Base-by-base conservation (phyloP, 2,329 filamentous ascomycete genomes). In the Davidsoniella eucalypti region DNA sequence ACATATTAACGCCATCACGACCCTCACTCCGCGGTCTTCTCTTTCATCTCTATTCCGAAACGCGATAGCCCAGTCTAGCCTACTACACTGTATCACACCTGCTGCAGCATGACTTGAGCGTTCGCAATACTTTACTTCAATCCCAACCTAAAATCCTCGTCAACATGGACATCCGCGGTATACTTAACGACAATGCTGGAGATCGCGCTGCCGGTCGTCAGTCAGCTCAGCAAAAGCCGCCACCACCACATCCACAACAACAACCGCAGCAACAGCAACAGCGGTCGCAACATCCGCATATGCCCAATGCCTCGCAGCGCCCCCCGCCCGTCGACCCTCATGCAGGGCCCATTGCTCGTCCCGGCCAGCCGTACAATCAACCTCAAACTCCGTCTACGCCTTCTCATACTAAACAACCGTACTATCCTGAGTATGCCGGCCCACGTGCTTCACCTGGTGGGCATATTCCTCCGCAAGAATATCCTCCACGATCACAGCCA, bases 171-270 rank as follows among this genome's bases (percentile, higher is more conserved):
- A 66, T 76, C 52, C 63, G 66, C 55, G 69, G 68, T 14, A 71
- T 79, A 57, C 63, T 78, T 44, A 78, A 77, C 60, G 73, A 73
- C 54, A 63, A 63, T 52, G 69, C 64, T 56, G 68, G 65, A 47
- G 61, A 63, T 54, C 58, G 60, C 43, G 61, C 62, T 47, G 57
- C 61, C 51, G 63, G 62, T 55, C 60, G 62, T 49, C 58, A 52
- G 10, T 42, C 50, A 12, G 49, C 44, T 17, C 23, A 49, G 12
- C 42, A 50, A 7, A 42, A 16, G 16, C 40, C 25, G 10, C 39
- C 42, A 43, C 39, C 42, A 43, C 51, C 49, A 26, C 59, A 53
- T 23, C 58, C 44, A 48, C 59, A 55, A 38, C 61, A 55, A 40
- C 29, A 33, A 23, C 21, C 21, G 21, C 61, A 57, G 38, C 62